phyloP scores from a whole-genome alignment of 805 yeast genomes.

The Yarrowia sp. region DNA sequence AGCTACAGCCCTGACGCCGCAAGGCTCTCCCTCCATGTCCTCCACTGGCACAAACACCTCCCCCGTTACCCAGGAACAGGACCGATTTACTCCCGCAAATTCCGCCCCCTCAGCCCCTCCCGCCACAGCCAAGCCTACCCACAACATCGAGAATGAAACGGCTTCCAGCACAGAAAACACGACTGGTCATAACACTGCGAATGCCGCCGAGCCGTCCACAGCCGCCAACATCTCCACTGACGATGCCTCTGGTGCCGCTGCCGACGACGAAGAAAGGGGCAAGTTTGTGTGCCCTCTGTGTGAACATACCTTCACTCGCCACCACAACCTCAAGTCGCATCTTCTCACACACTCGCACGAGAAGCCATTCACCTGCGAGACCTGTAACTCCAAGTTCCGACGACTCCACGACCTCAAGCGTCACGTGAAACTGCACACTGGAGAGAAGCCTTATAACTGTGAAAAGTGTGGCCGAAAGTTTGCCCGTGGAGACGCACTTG shows the following conservation, averaged over 20 bases:
- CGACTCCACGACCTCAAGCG: constrained; percentile 73
- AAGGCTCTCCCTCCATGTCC: constrained; percentile 10
- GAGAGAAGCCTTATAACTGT: constrained; percentile 67
- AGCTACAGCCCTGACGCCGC: constrained; percentile 22
- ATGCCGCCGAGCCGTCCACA: not conserved
- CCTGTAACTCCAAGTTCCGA: constrained; percentile 61
- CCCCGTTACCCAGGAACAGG: not conserved
- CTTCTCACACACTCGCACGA: constrained; percentile 61
- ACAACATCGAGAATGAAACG: not conserved
- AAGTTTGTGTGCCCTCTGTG: constrained; percentile 56
- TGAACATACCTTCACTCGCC: constrained; percentile 61
- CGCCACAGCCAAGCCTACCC: not conserved
- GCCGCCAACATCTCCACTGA: not conserved
- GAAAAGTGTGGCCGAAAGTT: constrained; percentile 58
- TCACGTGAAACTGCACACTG: constrained; percentile 71
- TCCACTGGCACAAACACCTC: constrained; percentile 20
- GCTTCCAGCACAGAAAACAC: not conserved
- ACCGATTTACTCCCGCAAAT: not conserved
- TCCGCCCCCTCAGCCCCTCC: not conserved
- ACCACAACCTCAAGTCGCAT: constrained; percentile 72
- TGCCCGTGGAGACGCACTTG: constrained; percentile 73
- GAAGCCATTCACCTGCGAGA: constrained; percentile 61
- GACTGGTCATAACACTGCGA: not conserved
- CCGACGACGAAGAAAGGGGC: constrained; percentile 23
- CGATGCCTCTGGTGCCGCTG: not conserved